Evolutionary conservation across 192 early-diverging fungal species (phyloP).

Genomic region (Chytriomyces hyalinus): DNA sequence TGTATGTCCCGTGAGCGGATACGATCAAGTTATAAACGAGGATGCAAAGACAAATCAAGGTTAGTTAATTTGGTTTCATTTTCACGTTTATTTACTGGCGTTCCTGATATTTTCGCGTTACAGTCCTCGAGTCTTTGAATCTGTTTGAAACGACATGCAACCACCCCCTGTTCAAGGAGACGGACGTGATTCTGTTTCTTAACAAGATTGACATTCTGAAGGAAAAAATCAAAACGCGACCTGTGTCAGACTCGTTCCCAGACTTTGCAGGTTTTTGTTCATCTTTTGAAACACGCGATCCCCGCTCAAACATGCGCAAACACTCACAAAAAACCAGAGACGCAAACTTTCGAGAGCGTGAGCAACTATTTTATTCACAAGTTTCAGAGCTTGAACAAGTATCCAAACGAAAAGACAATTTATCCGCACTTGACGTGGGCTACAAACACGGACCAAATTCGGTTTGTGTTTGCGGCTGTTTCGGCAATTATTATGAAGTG

Average conservation of each 20-base stretch:
- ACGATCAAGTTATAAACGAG: conserved; percentile 64
- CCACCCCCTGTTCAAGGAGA: conserved; percentile 44
- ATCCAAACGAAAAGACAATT: neutral
- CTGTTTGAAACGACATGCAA: conserved; percentile 46
- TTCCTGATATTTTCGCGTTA: conserved; percentile 60
- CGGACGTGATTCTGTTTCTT: conserved; percentile 40
- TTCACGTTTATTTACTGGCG: conserved; percentile 47
- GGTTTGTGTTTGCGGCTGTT: too few relatives aligned
- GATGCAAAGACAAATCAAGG: conserved; percentile 62
- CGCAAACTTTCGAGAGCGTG: neutral
- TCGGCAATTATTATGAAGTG: too few relatives aligned
- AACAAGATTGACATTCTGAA: conserved; percentile 51
- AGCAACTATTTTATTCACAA: neutral
- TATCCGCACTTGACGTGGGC: neutral
- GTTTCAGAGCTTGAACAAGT: neutral
- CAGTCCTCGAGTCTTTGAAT: conserved; percentile 41
- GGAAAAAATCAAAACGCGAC: conserved; percentile 45
- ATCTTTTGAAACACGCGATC: neutral
- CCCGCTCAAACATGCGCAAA: too few relatives aligned
- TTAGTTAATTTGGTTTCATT: conserved; percentile 61
- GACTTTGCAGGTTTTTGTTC: conserved; percentile 40
- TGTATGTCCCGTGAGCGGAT: conserved; percentile 62
- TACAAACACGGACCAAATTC: neutral
- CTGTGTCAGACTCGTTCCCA: conserved; percentile 37
- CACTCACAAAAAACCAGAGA: too few relatives aligned